These are phyloP conservation scores for Paracamarosporium sp. DNA, from an alignment of 2,329 filamentous ascomycete genomes.

Conservation along the genomic window DNA sequence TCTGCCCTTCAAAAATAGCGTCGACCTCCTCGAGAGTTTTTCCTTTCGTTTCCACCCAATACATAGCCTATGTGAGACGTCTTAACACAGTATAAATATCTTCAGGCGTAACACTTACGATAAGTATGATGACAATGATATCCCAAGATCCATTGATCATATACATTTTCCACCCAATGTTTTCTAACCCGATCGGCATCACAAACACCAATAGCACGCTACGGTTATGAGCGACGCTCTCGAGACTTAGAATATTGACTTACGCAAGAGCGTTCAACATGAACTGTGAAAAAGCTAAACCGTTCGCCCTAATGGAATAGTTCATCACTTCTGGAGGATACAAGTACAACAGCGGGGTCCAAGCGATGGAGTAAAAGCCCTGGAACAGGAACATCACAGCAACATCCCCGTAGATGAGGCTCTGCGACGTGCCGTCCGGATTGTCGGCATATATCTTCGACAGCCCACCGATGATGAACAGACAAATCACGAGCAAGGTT, in stretches of 20 bases:
- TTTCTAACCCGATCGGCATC: constrained; percentile 7
- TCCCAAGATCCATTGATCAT: constrained; percentile 20
- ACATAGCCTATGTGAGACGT: constrained; percentile 11
- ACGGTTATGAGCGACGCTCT: too few relatives aligned
- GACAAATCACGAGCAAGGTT: constrained; percentile 10
- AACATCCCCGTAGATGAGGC: constrained; percentile 53
- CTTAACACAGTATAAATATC: constrained; percentile 1
- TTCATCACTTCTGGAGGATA: constrained; percentile 37
- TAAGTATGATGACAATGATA: constrained; percentile 19
- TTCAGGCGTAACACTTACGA: not conserved
- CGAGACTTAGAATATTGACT: constrained; percentile 18
- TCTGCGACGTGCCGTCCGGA: constrained; percentile 45
- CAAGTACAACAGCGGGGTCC: constrained; percentile 35
- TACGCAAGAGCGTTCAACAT: constrained; percentile 15
- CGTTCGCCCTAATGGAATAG: constrained; percentile 38
- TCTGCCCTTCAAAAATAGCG: constrained; percentile 17
- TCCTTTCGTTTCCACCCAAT: constrained; percentile 21
- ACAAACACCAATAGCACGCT: constrained; percentile 3
- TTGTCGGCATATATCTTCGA: not conserved
- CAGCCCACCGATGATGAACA: constrained; percentile 17
- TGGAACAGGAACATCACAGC: constrained; percentile 61
- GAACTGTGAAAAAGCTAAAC: constrained; percentile 21
- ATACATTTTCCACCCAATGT: constrained; percentile 14
- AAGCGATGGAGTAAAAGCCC: constrained; percentile 56
- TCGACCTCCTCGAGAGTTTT: constrained; percentile 18